phyloP scores from a whole-genome alignment of 495 filamentous ascomycete genomes.

The Cercophora sp. region DNA sequence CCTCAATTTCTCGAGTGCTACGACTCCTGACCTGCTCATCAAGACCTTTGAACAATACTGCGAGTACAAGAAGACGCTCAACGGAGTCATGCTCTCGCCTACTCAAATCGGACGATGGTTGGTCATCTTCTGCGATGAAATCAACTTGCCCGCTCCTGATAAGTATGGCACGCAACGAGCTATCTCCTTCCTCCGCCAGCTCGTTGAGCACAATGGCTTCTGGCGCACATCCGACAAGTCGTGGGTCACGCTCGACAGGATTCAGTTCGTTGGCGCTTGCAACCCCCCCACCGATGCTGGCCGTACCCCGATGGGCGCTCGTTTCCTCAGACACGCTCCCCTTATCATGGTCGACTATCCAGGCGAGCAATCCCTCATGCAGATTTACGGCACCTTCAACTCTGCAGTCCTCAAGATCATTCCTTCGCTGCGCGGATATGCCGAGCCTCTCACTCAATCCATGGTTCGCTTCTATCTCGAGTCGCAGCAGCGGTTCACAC shows the following conservation, averaged over 20 bases:
- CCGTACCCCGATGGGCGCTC: slow-evolving; percentile 84
- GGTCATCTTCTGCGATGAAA: slow-evolving; percentile 98
- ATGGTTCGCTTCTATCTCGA: slow-evolving; percentile 97
- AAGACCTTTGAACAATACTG: slow-evolving; percentile 99
- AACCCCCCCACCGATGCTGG: slow-evolving; percentile 99
- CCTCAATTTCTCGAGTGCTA: slow-evolving; percentile 98
- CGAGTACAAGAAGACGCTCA: slow-evolving; percentile 97
- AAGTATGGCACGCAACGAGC: slow-evolving; percentile 96
- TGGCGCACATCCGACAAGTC: slow-evolving; percentile 97
- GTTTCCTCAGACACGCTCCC: slow-evolving; percentile 92
- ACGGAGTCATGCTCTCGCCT: slow-evolving; percentile 91
- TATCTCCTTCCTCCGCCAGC: slow-evolving; percentile 92
- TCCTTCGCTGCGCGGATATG: slow-evolving; percentile 88
- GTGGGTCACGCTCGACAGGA: slow-evolving; percentile 95
- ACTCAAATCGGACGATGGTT: slow-evolving; percentile 97
- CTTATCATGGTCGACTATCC: slow-evolving; percentile 99
- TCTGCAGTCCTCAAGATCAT: slow-evolving; percentile 94
- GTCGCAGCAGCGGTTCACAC: slow-evolving; percentile 88
- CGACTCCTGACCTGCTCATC: slow-evolving; percentile 92
- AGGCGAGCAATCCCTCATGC: slow-evolving; percentile 84
- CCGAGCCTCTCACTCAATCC: slow-evolving; percentile 89
- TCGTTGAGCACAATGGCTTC: slow-evolving; percentile 98
- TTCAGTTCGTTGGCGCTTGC: slow-evolving; percentile 98
- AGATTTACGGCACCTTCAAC: slow-evolving; percentile 99
- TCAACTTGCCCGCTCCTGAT: slow-evolving; percentile 97